Percentiles rank a stretch among this genome's conserved stretches.
Conservation (phyloP, 345 rosid species). For the Hibiscus mutabilis region DNA sequence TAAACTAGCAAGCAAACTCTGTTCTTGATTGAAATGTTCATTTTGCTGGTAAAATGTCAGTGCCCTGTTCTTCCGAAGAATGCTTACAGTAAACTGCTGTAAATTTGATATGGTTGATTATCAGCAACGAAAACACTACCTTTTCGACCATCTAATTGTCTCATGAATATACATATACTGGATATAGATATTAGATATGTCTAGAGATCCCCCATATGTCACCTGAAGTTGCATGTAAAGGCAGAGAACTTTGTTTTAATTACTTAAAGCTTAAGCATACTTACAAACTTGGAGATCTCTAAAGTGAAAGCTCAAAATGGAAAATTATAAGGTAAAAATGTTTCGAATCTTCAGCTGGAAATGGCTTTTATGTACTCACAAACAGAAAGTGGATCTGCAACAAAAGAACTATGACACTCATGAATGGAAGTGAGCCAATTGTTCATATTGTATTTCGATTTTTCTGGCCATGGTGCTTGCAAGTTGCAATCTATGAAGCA, state of each 20-base stretch:
- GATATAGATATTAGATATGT: not conserved
- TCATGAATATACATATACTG: too few species aligned
- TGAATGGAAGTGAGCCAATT: not conserved
- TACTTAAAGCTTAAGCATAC: not conserved
- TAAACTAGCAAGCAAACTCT: not conserved
- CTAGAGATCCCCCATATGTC: not conserved
- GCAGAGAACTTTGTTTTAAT: not conserved
- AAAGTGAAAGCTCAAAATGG: not conserved
- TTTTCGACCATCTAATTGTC: too few species aligned
- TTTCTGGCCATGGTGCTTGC: slow-evolving; percentile 7
- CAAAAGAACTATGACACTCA: not conserved
- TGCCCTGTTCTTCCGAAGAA: not conserved
- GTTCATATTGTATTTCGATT: not conserved
- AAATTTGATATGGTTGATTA: too few species aligned
- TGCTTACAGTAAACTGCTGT: not conserved
- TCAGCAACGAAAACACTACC: too few species aligned
- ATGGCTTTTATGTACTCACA: not conserved
- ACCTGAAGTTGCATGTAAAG: slow-evolving; percentile 1
- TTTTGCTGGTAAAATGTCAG: not conserved
- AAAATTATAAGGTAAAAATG: not conserved
- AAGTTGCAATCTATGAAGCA: too few species aligned
- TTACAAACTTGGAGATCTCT: not conserved
- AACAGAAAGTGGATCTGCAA: not conserved
- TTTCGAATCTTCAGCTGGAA: not conserved
- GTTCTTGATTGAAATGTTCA: not conserved